Conservation (phyloP, 1,139 yeast genomes). For the Geotrichum reessii region DNA sequence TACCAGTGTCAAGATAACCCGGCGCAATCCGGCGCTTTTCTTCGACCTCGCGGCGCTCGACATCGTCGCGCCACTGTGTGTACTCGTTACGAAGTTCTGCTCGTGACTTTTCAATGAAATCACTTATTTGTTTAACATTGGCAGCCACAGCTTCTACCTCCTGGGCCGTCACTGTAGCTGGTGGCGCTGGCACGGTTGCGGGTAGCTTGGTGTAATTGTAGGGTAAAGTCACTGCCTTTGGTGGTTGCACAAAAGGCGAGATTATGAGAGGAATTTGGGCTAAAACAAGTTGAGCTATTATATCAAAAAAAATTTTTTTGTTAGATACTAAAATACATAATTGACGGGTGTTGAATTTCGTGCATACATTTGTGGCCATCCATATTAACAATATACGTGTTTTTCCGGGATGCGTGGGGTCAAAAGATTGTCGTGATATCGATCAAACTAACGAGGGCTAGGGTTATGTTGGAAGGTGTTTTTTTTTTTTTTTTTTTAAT, state of each 20-base stretch:
- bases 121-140: constrained; percentile 29
- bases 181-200: constrained; percentile 31
- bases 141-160: constrained; percentile 27
- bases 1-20: constrained; percentile 39
- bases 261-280: constrained; percentile 55
- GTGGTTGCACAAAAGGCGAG: constrained; percentile 52
- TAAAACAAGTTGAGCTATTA: constrained; percentile 46
- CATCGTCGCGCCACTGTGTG: constrained; percentile 34
- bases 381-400: constrained; percentile 9
- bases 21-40: constrained; percentile 40
- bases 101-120: constrained; percentile 28
- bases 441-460: neutral
- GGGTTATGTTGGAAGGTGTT: neutral
- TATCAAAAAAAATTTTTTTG: neutral
- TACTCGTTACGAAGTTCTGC: constrained; percentile 29
- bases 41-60: constrained; percentile 26
- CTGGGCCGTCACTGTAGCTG: constrained; percentile 25
- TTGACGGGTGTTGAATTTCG: neutral
- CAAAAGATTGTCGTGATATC: neutral
- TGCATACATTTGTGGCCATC: constrained; percentile 17
- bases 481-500: too few species aligned
- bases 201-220: constrained; percentile 44
- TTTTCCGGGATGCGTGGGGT: neutral
- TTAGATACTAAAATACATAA: neutral
- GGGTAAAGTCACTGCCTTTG: constrained; percentile 53